These are phyloP conservation scores for Salicornia ramosissima DNA, from an alignment of 148 eudicot genomes.

Conservation along the genomic window DNA sequence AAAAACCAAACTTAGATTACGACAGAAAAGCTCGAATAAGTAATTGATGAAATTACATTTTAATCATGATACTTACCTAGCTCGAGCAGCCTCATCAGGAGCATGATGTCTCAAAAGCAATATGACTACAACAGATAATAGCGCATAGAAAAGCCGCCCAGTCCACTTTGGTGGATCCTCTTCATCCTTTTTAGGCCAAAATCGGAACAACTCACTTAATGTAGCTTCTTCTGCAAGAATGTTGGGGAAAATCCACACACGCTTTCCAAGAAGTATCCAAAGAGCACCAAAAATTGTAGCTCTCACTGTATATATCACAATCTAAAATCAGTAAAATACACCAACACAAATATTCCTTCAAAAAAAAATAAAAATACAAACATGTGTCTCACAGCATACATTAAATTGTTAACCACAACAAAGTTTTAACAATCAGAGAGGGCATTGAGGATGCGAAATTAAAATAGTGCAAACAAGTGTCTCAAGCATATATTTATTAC, in stretches of 20 bases:
- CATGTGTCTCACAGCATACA: no score
- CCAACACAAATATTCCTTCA: no score
- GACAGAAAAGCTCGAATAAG: not conserved
- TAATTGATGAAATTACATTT: not conserved
- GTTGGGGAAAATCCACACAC: slow-evolving; percentile 95
- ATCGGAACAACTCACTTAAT: slow-evolving; percentile 73
- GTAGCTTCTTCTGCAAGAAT: slow-evolving; percentile 99
- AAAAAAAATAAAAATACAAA: no score
- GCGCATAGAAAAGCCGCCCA: slow-evolving; percentile 69
- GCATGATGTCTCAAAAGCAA: slow-evolving; percentile 91
- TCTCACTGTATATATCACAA: slow-evolving; percentile 56
- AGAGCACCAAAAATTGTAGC: slow-evolving; percentile 74
- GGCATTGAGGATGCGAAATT: not conserved
- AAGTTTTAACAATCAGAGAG: not conserved
- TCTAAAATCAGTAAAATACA: slow-evolving; percentile 1
- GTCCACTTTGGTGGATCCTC: slow-evolving; percentile 94
- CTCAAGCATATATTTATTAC: not conserved
- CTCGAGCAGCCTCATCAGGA: slow-evolving; percentile 99
- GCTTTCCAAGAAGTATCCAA: slow-evolving; percentile 78
- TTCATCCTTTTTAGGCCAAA: slow-evolving; percentile 95
- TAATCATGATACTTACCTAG: slow-evolving; percentile 50
- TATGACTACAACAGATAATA: slow-evolving; percentile 57
- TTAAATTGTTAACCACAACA: not conserved
- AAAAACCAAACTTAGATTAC: not conserved
- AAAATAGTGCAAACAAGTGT: not conserved